Evolutionary conservation across 768 basidiomycete species (phyloP).

Genomic region (Suillus tomentosus): DNA sequence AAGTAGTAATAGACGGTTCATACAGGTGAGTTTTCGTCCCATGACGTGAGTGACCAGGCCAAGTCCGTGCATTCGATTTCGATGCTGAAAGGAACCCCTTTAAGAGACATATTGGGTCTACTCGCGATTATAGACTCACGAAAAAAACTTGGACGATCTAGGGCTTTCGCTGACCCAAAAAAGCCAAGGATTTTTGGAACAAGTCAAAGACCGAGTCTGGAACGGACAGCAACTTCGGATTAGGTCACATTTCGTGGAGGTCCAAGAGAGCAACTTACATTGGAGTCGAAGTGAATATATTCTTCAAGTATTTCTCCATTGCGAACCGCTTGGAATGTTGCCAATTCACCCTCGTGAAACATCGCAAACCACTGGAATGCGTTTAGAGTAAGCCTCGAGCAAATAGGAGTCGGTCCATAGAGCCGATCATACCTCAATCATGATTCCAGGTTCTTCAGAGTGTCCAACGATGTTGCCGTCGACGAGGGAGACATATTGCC

Average conservation of each 20-base stretch:
- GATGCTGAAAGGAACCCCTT: background rate
- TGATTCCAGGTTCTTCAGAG: background rate
- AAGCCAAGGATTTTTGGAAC: background rate
- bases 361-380: background rate
- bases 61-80: background rate
- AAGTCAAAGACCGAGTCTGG: background rate
- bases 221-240: background rate
- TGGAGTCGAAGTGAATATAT: background rate
- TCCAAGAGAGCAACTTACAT: background rate
- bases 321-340: background rate
- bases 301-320: background rate
- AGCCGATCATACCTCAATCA: background rate
- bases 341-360: background rate
- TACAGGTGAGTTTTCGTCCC: background rate
- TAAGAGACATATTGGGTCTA: background rate
- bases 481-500: background rate
- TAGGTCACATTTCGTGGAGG: background rate
- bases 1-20: background rate
- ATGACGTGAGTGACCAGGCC: background rate
- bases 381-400: background rate
- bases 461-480: background rate
- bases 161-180: background rate
- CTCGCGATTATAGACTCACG: slow-evolving; percentile 2
- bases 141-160: background rate
- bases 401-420: background rate